Evolutionary conservation across 805 yeast species (phyloP).

Genomic region (Ogataea populi-albae): DNA sequence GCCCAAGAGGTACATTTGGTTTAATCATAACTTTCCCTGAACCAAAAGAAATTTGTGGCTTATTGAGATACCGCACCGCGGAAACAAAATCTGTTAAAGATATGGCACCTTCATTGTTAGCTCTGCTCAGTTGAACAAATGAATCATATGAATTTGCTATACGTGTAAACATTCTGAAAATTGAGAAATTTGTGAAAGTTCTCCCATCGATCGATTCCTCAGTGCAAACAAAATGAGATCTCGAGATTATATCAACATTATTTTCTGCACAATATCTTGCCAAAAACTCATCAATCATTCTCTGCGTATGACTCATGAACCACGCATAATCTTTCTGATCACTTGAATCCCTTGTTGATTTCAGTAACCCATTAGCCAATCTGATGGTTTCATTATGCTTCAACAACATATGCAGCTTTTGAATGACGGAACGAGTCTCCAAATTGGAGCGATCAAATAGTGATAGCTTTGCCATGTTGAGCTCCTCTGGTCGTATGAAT

Average conservation of each 20-base stretch:
- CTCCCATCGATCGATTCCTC: constrained; percentile 28
- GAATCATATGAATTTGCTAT: constrained; percentile 27
- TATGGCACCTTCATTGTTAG: constrained; percentile 18
- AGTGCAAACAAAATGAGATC: constrained; percentile 26
- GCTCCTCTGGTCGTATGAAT: constrained; percentile 2
- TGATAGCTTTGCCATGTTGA: constrained; percentile 5
- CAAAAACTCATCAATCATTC: constrained; percentile 33
- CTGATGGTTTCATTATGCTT: constrained; percentile 22
- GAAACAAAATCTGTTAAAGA: constrained; percentile 24
- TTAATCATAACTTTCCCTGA: constrained; percentile 23
- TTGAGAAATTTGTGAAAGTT: constrained; percentile 27
- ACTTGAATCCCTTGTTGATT: constrained; percentile 2
- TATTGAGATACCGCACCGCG: constrained; percentile 21
- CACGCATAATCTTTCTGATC: constrained; percentile 12
- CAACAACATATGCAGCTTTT: constrained; percentile 23
- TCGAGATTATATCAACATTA: constrained; percentile 25
- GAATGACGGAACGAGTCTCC: constrained; percentile 11
- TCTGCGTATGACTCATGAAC: constrained; percentile 24
- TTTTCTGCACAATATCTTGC: constrained; percentile 26
- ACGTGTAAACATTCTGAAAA: constrained; percentile 25
- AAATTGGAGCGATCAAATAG: constrained; percentile 8
- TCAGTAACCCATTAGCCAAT: constrained; percentile 19
- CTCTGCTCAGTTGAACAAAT: constrained; percentile 15
- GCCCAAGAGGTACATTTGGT: constrained; percentile 27
- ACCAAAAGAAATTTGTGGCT: constrained; percentile 19